These are phyloP conservation scores for sweet orange (Citrus sinensis) DNA, from an alignment of 345 rosid species.

Conservation along the genomic window DNA sequence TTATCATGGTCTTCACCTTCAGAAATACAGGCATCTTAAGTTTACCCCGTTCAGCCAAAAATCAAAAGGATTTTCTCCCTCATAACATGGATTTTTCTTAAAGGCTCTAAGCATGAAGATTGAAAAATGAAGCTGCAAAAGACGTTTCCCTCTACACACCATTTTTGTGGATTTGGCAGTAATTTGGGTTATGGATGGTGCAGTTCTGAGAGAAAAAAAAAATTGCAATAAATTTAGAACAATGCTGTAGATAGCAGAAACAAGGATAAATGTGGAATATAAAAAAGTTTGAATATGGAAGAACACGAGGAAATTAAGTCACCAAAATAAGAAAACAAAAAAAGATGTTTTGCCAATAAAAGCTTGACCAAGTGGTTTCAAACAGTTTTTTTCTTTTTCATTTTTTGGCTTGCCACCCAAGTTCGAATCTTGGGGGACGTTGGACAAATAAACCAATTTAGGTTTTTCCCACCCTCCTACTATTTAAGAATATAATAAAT, in stretches of 20 bases:
- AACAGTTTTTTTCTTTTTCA: no score
- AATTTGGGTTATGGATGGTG: neutral
- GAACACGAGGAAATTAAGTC: neutral
- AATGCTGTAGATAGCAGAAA: neutral
- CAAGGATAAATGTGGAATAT: neutral
- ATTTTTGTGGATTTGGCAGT: neutral
- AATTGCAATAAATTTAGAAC: neutral
- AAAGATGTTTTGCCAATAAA: no score
- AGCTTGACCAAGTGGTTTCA: no score
- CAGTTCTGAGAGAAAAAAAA: neutral
- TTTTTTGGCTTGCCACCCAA: no score
- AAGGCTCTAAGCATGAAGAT: neutral
- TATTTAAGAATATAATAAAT: no score
- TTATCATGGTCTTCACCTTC: neutral
- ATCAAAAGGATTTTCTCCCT: neutral
- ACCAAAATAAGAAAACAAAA: neutral
- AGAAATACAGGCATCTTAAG: neutral
- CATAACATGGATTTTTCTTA: neutral
- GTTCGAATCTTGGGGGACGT: no score
- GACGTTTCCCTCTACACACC: neutral
- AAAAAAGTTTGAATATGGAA: neutral
- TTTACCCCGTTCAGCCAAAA: neutral
- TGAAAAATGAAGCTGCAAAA: neutral
- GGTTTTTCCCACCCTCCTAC: no score
- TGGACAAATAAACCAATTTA: no score